A percentile compares a stretch with the other conserved stretches of the same genome.
phyloP scores from a whole-genome alignment of 2,329 filamentous ascomycete species.

The Orbilia brochopaga region DNA sequence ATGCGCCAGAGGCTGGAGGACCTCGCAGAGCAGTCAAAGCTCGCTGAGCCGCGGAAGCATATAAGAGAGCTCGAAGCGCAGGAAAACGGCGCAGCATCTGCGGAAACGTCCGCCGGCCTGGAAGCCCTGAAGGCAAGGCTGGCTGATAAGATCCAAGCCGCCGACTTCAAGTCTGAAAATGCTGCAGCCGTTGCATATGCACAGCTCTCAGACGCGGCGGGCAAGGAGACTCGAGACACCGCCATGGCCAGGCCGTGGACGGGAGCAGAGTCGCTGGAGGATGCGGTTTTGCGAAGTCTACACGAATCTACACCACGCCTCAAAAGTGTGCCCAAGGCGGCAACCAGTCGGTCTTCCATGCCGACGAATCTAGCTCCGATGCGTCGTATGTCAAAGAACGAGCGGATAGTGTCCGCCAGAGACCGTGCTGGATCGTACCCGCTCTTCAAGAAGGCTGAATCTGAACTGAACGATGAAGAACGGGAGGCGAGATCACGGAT shows the following conservation, averaged over 20 bases:
- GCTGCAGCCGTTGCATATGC: constrained; percentile 62
- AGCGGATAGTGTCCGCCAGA: constrained; percentile 63
- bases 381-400: constrained; percentile 32
- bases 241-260: constrained; percentile 76
- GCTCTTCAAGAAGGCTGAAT: constrained; percentile 62
- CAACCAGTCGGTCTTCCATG: constrained; percentile 52
- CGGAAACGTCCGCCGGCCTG: constrained; percentile 56
- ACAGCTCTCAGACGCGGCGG: constrained; percentile 65
- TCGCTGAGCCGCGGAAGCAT: constrained; percentile 44
- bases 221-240: constrained; percentile 70
- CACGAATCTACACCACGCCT: constrained; percentile 79
- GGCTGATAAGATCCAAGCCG: constrained; percentile 65
- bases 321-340: constrained; percentile 60
- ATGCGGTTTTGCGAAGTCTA: constrained; percentile 82
- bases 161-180: constrained; percentile 64
- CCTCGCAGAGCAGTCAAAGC: constrained; percentile 34
- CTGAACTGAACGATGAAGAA: constrained; percentile 71
- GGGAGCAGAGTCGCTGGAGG: constrained; percentile 74
- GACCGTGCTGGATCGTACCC: constrained; percentile 66
- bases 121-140: constrained; percentile 68
- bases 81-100: constrained; percentile 25
- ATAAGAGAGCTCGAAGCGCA: constrained; percentile 33
- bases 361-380: constrained; percentile 49
- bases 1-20: constrained; percentile 45
- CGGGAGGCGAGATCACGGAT: constrained; percentile 73